Evolutionary conservation across 2,329 filamentous ascomycete genomes (phyloP), one percentile per base, ranked within the genome.

Genomic region (Coniella lustricola): DNA sequence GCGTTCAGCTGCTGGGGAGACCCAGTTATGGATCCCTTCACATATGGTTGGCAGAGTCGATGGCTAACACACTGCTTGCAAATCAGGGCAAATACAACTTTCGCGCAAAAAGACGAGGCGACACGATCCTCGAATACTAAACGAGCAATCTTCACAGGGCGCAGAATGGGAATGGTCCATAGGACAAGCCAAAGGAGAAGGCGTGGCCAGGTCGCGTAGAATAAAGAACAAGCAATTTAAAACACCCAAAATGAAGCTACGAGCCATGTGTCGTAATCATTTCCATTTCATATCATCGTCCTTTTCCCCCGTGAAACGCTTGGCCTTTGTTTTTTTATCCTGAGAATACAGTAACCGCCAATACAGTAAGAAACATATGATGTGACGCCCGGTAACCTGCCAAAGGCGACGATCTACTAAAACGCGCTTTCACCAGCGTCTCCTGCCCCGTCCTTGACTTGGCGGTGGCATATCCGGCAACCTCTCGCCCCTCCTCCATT

Each of bases 101-200:
- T 59, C 81, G 90, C 59, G 91, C 83, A 50, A 97, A 97, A 84
- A 78, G 87, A 67, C 85, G 80, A 68, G 90, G 89, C 47, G 91
- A 97, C 64, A 75, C 84, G n/a, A 76, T 94, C 61, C 72, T 74
- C 48, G 90, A 97, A 70, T 91, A 78, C 66, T 97, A 73, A 63
- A 60, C 44, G 33, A 33, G 20, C 20, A 17, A n/a, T 16, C 40
- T 7, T 9, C 38, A 22, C 22, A 17, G 8, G 17, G 14, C 40
- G 13, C 12, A 16, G 25, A 21, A 17, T 13, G 17, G 22, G 12
- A 40, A 43, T 14, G 29, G 50, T 49, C 43, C 18, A 53, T 50
- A 45, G 49, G 31, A 25, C 14, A 21, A 8, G 7, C 8, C 34
- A 16, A 29, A 29, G 25, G 16, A 29, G n/a, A 25, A 2, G 13